Evolutionary conservation across 495 filamentous ascomycete genomes (phyloP).

Genomic region (Tuber indicum): DNA sequence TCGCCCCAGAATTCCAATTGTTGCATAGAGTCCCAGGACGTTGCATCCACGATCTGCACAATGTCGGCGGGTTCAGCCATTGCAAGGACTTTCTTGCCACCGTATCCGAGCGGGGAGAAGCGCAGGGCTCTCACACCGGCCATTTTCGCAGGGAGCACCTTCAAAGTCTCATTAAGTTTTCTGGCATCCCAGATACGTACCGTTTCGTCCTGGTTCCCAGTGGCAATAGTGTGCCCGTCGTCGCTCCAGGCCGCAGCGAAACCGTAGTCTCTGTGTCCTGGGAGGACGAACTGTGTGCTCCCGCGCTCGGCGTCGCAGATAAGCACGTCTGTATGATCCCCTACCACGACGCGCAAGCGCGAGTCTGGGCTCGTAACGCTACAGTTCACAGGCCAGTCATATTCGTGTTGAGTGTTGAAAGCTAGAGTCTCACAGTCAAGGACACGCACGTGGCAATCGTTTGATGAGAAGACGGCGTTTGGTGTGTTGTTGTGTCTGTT

Average conservation of each 20-base stretch:
- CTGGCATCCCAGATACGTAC: slow-evolving; percentile 83
- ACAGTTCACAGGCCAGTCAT: slow-evolving; percentile 72
- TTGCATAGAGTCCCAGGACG: slow-evolving; percentile 48
- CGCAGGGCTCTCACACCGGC: slow-evolving; percentile 69
- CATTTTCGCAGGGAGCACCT: slow-evolving; percentile 64
- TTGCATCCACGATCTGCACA: slow-evolving; percentile 69
- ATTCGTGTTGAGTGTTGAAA: slow-evolving; percentile 56
- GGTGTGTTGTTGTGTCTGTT: slow-evolving; percentile 57
- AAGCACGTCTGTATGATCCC: slow-evolving; percentile 54
- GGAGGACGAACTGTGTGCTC: slow-evolving; percentile 51
- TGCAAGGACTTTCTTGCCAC: slow-evolving; percentile 65
- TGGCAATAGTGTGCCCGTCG: slow-evolving; percentile 81
- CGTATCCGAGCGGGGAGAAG: slow-evolving; percentile 71
- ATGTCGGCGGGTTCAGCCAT: slow-evolving; percentile 80
- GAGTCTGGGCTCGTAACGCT: slow-evolving; percentile 70
- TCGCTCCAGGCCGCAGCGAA: slow-evolving; percentile 91
- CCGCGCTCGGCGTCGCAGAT: slow-evolving; percentile 62
- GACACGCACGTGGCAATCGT: slow-evolving; percentile 68
- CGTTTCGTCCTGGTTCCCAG: slow-evolving; percentile 80
- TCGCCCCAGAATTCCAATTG: slow-evolving; percentile 81
- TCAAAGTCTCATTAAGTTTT: slow-evolving; percentile 48
- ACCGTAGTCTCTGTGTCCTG: slow-evolving; percentile 70
- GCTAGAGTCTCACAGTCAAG: slow-evolving; percentile 65
- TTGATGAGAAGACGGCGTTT: slow-evolving; percentile 71
- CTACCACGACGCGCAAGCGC: slow-evolving; percentile 72